Conservation (phyloP, 257 asterid genomes). For the Handroanthus guayacan region DNA sequence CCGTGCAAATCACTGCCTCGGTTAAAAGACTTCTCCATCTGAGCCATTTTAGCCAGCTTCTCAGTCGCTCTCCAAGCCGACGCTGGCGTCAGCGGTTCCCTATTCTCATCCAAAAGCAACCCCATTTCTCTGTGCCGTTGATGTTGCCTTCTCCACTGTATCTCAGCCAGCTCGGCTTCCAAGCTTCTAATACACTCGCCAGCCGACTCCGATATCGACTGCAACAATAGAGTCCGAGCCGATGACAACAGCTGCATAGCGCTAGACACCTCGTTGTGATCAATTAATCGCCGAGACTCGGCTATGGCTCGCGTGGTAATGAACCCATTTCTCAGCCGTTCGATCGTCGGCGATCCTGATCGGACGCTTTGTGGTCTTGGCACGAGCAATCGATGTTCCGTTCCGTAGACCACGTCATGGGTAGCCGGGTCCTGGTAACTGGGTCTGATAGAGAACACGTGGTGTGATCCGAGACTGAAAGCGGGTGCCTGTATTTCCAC, state of each 20-base stretch:
- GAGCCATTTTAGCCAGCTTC: conserved; percentile 52
- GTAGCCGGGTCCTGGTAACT: conserved; percentile 54
- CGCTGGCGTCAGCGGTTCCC: conserved; percentile 60
- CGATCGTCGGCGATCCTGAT: conserved; percentile 44
- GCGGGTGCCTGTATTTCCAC: conserved; percentile 58
- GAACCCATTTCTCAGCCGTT: conserved; percentile 56
- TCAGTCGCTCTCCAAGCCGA: conserved; percentile 68
- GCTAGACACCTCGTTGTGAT: conserved; percentile 52
- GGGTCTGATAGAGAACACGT: conserved; percentile 53
- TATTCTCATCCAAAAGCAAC: conserved; percentile 45
- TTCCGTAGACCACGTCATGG: conserved; percentile 40
- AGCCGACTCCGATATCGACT: conserved; percentile 47
- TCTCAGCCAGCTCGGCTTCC: conserved; percentile 59
- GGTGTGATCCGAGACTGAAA: conserved; percentile 45
- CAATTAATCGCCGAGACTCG: conserved; percentile 57
- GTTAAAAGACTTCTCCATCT: conserved; percentile 44
- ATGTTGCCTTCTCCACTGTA: conserved; percentile 54
- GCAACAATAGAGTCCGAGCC: conserved; percentile 53
- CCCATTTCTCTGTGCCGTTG: conserved; percentile 38
- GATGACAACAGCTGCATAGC: conserved; percentile 56
- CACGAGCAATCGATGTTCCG: conserved; percentile 47
- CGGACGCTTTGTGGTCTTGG: conserved; percentile 57
- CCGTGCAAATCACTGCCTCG: conserved; percentile 63
- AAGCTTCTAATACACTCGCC: conserved; percentile 46
- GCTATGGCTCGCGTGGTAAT: conserved; percentile 59